phyloP scores from a whole-genome alignment of 2,329 filamentous ascomycete genomes.

The Epichloe typhina region DNA sequence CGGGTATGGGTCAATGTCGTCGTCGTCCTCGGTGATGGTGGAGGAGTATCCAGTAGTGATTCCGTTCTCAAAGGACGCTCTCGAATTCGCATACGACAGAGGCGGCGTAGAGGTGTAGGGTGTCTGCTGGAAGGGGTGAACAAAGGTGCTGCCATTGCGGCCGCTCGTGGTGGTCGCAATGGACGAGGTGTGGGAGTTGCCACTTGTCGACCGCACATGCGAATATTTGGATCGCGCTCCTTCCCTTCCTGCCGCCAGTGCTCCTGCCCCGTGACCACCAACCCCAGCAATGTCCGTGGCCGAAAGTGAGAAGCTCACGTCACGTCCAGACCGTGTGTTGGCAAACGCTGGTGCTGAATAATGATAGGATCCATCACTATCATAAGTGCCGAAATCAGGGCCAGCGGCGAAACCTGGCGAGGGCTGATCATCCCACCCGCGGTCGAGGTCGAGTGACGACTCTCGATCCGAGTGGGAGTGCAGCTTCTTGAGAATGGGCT shows the following conservation, averaged over 20 bases:
- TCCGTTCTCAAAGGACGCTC: slow-evolving; percentile 35
- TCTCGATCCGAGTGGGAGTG: slow-evolving; percentile 41
- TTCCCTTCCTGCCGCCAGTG: slow-evolving; percentile 1
- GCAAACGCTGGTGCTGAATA: slow-evolving; percentile 4
- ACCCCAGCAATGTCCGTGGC: slow-evolving; percentile 19
- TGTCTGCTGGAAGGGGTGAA: slow-evolving; percentile 53
- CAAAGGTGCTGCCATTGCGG: slow-evolving; percentile 35
- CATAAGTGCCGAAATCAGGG: slow-evolving; percentile 14
- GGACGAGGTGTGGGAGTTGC: slow-evolving; percentile 39
- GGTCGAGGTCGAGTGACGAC: slow-evolving; percentile 45
- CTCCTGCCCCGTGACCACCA: neutral
- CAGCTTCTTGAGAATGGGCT: slow-evolving; percentile 50
- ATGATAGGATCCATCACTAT: slow-evolving; percentile 13
- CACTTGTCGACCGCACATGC: slow-evolving; percentile 46
- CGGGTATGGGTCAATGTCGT: slow-evolving; percentile 15
- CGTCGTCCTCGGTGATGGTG: slow-evolving; percentile 40
- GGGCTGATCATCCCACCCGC: slow-evolving; percentile 42
- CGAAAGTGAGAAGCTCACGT: slow-evolving; percentile 34
- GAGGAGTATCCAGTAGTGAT: slow-evolving; percentile 30
- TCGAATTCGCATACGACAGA: slow-evolving; percentile 43
- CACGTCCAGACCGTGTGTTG: slow-evolving; percentile 13
- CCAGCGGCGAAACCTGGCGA: slow-evolving; percentile 6
- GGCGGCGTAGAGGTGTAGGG: slow-evolving; percentile 48
- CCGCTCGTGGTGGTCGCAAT: slow-evolving; percentile 41
- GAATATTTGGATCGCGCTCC: slow-evolving; percentile 26